Conservation (phyloP, 108 stramenopile genomes). For the Skeletonema potamos region DNA sequence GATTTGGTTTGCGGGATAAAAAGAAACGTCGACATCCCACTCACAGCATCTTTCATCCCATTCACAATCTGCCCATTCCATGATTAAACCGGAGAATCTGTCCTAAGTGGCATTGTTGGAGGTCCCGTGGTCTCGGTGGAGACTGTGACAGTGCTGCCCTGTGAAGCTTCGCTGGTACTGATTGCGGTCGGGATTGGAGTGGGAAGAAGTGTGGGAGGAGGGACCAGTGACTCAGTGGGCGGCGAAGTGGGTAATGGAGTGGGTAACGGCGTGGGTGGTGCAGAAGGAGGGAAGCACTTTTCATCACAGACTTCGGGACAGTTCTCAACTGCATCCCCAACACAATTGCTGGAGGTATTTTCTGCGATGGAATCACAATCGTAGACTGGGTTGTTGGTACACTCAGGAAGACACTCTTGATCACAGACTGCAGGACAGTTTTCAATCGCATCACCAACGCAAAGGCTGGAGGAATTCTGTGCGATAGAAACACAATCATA, state of each 20-base stretch:
- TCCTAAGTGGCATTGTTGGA: not conserved
- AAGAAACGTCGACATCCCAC: not conserved
- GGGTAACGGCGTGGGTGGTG: not conserved
- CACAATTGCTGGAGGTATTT: not conserved
- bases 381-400: not conserved
- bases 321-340: not conserved
- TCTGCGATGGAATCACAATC: not conserved
- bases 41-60: not conserved
- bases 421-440: not conserved
- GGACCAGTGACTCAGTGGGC: not conserved
- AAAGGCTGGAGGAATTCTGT: not conserved
- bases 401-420: not conserved
- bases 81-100: not conserved
- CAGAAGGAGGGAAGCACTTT: not conserved
- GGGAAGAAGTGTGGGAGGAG: not conserved
- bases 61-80: not conserved
- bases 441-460: not conserved
- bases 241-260: not conserved
- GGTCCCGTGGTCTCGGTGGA: not conserved
- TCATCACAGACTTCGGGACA: not conserved
- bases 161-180: not conserved
- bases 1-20: not conserved
- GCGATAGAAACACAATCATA: not conserved
- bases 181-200: not conserved
- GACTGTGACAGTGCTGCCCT: not conserved